Evolutionary conservation across 805 yeast species (phyloP).

Genomic region (Yarrowia yakushimensis): DNA sequence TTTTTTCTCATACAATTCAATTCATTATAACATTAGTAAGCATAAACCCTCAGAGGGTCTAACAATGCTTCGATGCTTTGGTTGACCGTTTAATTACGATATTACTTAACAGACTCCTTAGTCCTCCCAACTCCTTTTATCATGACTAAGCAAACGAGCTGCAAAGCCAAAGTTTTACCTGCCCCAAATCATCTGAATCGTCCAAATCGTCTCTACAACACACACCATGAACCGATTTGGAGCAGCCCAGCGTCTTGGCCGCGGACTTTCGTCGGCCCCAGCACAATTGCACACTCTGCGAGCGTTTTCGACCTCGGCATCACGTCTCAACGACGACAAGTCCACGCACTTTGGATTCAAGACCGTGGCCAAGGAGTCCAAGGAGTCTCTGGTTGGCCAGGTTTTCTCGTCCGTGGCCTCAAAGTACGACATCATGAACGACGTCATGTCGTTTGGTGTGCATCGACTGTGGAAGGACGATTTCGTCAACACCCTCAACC

Average conservation of each 20-base stretch:
- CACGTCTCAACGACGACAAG: background rate
- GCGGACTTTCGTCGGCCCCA: background rate
- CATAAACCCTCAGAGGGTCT: too few species aligned
- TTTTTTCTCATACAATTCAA: too few species aligned
- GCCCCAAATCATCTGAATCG: too few species aligned
- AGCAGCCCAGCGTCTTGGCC: constrained; percentile 1
- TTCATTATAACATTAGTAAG: too few species aligned
- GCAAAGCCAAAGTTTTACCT: constrained; percentile 2
- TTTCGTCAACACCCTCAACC: constrained; percentile 81
- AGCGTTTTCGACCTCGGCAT: constrained; percentile 2
- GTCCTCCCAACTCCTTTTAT: too few species aligned
- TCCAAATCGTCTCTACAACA: background rate
- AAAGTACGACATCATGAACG: constrained; percentile 94
- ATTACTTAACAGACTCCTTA: too few species aligned
- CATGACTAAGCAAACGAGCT: constrained; percentile 4
- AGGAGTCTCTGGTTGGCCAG: constrained; percentile 66
- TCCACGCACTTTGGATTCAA: constrained; percentile 89
- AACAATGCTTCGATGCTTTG: too few species aligned
- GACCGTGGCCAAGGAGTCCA: constrained; percentile 73
- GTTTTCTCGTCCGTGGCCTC: constrained; percentile 95
- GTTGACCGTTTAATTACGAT: too few species aligned
- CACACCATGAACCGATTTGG: constrained; percentile 2
- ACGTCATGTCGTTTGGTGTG: constrained; percentile 93
- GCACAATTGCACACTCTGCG: background rate
- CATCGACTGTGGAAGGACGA: constrained; percentile 95